Evolutionary conservation across 1,284 basidiomycete species (phyloP).

Genomic region (Kalmanozyma brasiliensis): DNA sequence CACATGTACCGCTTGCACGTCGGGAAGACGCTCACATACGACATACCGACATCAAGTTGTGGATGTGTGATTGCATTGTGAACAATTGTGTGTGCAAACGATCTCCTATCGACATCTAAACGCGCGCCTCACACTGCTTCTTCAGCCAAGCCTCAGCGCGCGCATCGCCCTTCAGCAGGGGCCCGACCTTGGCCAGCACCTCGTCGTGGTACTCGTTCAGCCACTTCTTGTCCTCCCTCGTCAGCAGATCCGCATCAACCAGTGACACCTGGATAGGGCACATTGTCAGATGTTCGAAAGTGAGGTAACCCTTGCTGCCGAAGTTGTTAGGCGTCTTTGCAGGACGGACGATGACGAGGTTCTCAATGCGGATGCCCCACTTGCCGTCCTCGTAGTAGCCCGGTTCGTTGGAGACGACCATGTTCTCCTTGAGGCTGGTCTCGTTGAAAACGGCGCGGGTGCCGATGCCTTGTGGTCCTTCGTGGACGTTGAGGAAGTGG

Average conservation of each 20-base stretch:
- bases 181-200: slow-evolving; percentile 79
- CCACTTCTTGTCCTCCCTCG: slow-evolving; percentile 79
- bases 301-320: slow-evolving; percentile 71
- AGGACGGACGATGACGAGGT: slow-evolving; percentile 66
- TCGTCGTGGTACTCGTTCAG: slow-evolving; percentile 86
- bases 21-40: no score
- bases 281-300: slow-evolving; percentile 61
- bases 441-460: slow-evolving; percentile 65
- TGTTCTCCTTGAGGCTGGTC: slow-evolving; percentile 64
- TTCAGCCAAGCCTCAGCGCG: slow-evolving; percentile 83
- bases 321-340: slow-evolving; percentile 80
- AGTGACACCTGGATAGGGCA: slow-evolving; percentile 87
- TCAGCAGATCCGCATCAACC: slow-evolving; percentile 77
- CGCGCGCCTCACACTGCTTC: slow-evolving; percentile 71
- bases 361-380: slow-evolving; percentile 94
- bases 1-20: no score
- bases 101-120: no score
- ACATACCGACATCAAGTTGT: no score
- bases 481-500: slow-evolving; percentile 65
- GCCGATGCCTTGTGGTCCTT: slow-evolving; percentile 66
- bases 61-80: no score
- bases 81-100: no score
- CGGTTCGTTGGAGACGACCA: slow-evolving; percentile 73
- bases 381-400: slow-evolving; percentile 91
- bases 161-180: slow-evolving; percentile 78